These are phyloP conservation scores for Venturia carpophila DNA, from an alignment of 2,329 filamentous ascomycete species.

Conservation along the genomic window DNA sequence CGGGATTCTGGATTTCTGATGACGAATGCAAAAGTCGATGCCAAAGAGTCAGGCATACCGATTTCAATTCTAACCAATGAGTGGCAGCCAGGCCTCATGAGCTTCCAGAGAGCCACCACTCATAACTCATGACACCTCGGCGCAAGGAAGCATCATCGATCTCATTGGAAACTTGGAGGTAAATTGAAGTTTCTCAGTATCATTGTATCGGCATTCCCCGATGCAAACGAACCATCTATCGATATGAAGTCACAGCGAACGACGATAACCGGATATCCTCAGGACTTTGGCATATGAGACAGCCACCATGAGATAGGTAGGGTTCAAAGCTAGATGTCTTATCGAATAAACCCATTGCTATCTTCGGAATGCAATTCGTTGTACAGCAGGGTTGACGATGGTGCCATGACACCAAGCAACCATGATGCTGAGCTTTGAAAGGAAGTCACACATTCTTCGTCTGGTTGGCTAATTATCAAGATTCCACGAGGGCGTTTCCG, in stretches of 20 bases:
- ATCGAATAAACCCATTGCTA: neutral
- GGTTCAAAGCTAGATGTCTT: neutral
- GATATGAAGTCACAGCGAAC: neutral
- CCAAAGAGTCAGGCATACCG: neutral
- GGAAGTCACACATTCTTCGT: neutral
- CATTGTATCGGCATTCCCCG: neutral
- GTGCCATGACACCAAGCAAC: too few species aligned
- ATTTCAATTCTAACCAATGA: neutral
- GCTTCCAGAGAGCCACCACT: neutral
- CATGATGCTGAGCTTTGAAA: neutral
- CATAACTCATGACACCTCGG: neutral
- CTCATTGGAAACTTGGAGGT: too few species aligned
- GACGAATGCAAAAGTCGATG: neutral
- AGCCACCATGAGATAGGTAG: neutral
- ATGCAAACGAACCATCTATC: neutral
- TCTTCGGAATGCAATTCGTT: neutral
- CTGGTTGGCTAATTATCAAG: neutral
- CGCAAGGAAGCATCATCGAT: neutral
- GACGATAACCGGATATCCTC: neutral
- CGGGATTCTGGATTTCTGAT: neutral
- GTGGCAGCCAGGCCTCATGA: neutral
- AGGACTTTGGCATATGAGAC: too few species aligned
- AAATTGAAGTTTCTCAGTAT: neutral
- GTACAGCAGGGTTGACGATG: neutral
- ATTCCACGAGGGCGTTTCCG: neutral